Base-by-base conservation (phyloP, 805 yeast species). In the Lachancea cidri region DNA sequence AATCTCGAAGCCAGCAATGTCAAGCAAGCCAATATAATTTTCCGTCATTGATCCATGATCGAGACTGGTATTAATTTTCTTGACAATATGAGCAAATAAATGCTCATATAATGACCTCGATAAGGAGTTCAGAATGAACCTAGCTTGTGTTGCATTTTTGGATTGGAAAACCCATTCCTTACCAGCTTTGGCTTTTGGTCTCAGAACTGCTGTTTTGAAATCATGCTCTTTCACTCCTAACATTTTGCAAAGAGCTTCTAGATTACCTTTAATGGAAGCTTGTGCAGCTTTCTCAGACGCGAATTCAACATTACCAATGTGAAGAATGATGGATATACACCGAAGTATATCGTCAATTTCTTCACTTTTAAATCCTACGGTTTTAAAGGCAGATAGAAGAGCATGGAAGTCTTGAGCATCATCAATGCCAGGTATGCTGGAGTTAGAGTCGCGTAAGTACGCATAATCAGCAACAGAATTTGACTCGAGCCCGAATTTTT, bases 1-100 rank as follows among this genome's bases (percentile, higher is more conserved):
- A 58, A 93, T 96, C 67, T 93, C 98, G 62, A 93, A 93, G 8
- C 98, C 98, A 46, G 95, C 95, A 54, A 93, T 93, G 79, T 93
- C 99, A 53, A 93, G 72, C 16, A 93, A 95, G 47, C 99, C 98
- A 55, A 93, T 93, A 51, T 82, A 91, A 40, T 77, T 72, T 17
- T 67, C 63, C 3, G 70, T 62, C 41, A 60, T 54, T 3, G 68
- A 62, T 5, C 68, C 65, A 34, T 65, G 73, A 47, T 72, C 74
- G 8, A 93, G 72, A 38, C 77, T 83, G 3, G 70, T 70, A 58
- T 93, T 94, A 52, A 93, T 85, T 40, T 77, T 74, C 41, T 72
- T 73, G 9, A 93, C 95, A 29, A 93, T 73, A 54, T 70, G 78
- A 37, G 83, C 83, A 66, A 93, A 93, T 6, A 88, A 61, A 33